These are phyloP conservation scores for Triadica sebifera DNA, from an alignment of 345 rosid genomes.

Conservation along the genomic window DNA sequence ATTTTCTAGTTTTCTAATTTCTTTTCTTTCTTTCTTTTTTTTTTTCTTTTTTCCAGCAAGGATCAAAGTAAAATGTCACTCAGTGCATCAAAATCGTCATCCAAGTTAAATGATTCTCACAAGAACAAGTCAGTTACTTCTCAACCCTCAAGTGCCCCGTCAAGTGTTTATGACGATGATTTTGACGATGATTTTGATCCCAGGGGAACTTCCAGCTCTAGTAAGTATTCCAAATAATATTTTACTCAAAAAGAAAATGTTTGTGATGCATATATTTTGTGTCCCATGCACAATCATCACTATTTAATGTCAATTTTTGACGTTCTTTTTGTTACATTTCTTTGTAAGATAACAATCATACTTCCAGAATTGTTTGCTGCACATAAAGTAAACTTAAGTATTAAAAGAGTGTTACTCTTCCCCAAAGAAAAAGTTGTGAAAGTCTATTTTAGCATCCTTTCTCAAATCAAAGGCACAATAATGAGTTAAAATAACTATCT, in stretches of 20 bases:
- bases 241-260: not conserved
- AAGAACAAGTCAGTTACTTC: conserved; percentile 39
- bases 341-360: too few relatives aligned
- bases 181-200: conserved; percentile 92
- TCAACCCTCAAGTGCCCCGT: conserved; percentile 43
- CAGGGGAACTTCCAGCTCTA: conserved; percentile 68
- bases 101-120: conserved; percentile 36
- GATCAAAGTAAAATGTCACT: conserved; percentile 48
- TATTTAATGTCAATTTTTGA: too few relatives aligned
- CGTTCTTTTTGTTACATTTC: too few relatives aligned
- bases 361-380: not conserved
- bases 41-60: conserved; percentile 42
- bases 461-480: not conserved
- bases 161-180: conserved; percentile 53
- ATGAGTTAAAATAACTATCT: not conserved
- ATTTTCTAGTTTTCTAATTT: conserved; percentile 7
- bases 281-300: not conserved
- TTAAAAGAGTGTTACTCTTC: not conserved
- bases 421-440: not conserved
- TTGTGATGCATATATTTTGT: not conserved
- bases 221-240: conserved; percentile 45
- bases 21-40: not conserved
- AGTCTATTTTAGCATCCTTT: not conserved
- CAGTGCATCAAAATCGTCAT: conserved; percentile 43
- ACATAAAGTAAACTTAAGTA: not conserved